Evolutionary conservation across 2,329 filamentous ascomycete genomes (phyloP).

Genomic region (Fusarium verticillioides): DNA sequence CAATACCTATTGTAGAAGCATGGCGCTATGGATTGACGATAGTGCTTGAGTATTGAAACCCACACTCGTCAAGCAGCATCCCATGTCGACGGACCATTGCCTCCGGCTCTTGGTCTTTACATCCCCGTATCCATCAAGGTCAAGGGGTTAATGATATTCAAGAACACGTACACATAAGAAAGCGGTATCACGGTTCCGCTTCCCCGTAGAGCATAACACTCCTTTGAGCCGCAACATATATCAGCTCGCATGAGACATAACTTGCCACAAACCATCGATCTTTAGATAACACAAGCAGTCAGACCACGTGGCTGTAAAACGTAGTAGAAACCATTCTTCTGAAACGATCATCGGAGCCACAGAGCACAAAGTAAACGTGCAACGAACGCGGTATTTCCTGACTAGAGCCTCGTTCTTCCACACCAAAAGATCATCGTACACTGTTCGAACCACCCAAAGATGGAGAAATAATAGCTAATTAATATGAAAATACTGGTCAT

Average conservation of each 20-base stretch:
- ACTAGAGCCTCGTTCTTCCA: conserved; percentile 10
- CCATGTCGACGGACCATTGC: not conserved
- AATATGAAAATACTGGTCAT: not conserved
- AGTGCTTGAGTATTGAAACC: not conserved
- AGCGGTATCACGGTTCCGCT: not conserved
- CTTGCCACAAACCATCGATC: not conserved
- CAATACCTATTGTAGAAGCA: not conserved
- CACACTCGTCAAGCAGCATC: not conserved
- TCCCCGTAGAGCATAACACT: not conserved
- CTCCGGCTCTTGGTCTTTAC: not conserved
- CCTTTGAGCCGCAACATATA: not conserved
- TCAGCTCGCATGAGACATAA: not conserved
- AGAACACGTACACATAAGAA: not conserved
- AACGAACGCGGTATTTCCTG: conserved; percentile 30
- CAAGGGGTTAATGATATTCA: not conserved
- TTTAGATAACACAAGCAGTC: not conserved
- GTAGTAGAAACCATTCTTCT: conserved; percentile 8
- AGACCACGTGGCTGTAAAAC: conserved; percentile 30
- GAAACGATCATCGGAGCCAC: conserved; percentile 12
- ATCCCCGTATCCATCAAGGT: not conserved
- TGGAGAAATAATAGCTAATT: not conserved
- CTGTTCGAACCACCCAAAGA: not conserved
- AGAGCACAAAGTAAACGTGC: conserved; percentile 15
- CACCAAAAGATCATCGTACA: conserved; percentile 3
- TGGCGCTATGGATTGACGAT: not conserved